Conservation (phyloP, 306 rosid genomes). For the Quercus berberidifolia region DNA sequence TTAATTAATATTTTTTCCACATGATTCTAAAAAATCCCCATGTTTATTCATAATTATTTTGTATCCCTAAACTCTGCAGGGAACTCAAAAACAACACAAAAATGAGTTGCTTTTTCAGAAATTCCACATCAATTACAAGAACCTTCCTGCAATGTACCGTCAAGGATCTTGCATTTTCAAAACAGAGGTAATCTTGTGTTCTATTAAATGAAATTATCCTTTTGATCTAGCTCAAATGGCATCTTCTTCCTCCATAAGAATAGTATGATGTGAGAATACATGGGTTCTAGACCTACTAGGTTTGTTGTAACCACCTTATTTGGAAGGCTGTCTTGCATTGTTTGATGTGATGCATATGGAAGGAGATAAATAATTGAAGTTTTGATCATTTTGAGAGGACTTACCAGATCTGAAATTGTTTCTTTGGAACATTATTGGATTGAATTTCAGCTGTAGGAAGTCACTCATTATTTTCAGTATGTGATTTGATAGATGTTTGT, state of each 20-base stretch:
- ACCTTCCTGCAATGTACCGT: conserved; percentile 48
- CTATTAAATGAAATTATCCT: background rate
- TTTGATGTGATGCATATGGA: too few relatives aligned
- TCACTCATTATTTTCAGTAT: too few relatives aligned
- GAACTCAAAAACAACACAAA: conserved; percentile 46
- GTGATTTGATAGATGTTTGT: too few relatives aligned
- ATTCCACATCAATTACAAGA: conserved; percentile 60
- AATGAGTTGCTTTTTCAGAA: conserved; percentile 60
- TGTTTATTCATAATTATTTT: background rate
- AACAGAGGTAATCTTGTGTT: conserved; percentile 27
- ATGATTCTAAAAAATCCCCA: background rate
- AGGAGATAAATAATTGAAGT: too few relatives aligned
- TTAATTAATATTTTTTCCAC: background rate
- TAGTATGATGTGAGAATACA: background rate
- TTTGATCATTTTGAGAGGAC: too few relatives aligned
- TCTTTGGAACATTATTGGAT: too few relatives aligned
- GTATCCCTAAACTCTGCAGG: conserved; percentile 27
- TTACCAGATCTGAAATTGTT: too few relatives aligned
- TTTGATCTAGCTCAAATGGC: background rate
- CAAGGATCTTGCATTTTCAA: conserved; percentile 78
- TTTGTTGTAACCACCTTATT: background rate
- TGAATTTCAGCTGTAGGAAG: too few relatives aligned
- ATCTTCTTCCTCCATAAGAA: background rate
- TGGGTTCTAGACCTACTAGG: background rate
- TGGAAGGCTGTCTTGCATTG: too few relatives aligned